A percentile compares a stretch with the other conserved stretches of the same genome.
Evolutionary conservation across 1,139 yeast genomes (phyloP).

Genomic region (Suhomyces panamericanus): DNA sequence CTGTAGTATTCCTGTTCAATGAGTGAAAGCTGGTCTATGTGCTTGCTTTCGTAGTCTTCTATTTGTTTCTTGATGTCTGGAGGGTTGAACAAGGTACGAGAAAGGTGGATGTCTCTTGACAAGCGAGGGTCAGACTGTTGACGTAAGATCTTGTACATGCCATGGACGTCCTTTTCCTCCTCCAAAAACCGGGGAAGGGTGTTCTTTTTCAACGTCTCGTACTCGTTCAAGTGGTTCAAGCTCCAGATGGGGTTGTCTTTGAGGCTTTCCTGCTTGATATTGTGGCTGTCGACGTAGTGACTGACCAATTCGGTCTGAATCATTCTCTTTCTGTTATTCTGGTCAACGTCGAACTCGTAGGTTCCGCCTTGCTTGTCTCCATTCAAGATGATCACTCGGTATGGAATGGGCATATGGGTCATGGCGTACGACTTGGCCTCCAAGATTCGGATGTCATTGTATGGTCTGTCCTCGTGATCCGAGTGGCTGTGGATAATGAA

Average conservation of each 20-base stretch:
- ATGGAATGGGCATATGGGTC: constrained; percentile 34
- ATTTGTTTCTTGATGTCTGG: constrained; percentile 23
- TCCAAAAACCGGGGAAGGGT: constrained; percentile 24
- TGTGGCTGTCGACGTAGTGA: constrained; percentile 12
- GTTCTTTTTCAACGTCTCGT: constrained; percentile 17
- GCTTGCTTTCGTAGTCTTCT: constrained; percentile 17
- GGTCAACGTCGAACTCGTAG: constrained; percentile 33
- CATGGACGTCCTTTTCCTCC: constrained; percentile 24
- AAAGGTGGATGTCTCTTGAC: constrained; percentile 22
- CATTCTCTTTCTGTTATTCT: constrained; percentile 15
- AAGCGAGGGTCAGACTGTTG: constrained; percentile 17
- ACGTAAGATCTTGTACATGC: constrained; percentile 24
- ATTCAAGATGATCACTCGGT: constrained; percentile 31
- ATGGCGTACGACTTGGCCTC: constrained; percentile 20
- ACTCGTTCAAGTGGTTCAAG: constrained; percentile 25
- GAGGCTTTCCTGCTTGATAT: constrained; percentile 12
- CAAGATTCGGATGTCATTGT: constrained; percentile 16
- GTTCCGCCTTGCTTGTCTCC: constrained; percentile 27
- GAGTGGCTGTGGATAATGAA: constrained; percentile 24
- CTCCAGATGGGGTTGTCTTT: constrained; percentile 16
- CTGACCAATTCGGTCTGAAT: constrained; percentile 15
- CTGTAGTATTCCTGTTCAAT: constrained; percentile 15
- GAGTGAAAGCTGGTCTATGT: constrained; percentile 7
- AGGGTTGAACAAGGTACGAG: constrained; percentile 25
- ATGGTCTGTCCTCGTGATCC: constrained; percentile 17